Evolutionary conservation across 768 basidiomycete genomes (phyloP).

Genomic region (Boletus rubroflammeus): DNA sequence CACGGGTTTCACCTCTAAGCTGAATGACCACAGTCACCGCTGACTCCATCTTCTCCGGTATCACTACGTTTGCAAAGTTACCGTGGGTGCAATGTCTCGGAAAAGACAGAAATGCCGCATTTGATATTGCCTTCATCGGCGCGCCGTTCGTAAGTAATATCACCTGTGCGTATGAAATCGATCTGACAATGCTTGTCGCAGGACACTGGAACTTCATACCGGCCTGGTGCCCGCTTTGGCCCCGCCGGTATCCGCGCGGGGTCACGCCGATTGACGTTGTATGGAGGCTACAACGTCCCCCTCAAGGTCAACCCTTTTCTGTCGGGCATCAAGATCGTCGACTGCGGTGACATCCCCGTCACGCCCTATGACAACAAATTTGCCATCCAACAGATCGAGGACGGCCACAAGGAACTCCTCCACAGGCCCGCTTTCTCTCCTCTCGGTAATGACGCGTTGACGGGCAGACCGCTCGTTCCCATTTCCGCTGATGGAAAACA

Average conservation of each 20-base stretch:
- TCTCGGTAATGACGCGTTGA: slow-evolving; percentile 58
- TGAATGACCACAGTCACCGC: slow-evolving; percentile 51
- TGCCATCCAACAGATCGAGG: slow-evolving; percentile 73
- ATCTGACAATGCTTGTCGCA: slow-evolving; percentile 17
- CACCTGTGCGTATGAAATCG: not conserved
- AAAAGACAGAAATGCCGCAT: slow-evolving; percentile 49
- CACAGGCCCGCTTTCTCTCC: slow-evolving; percentile 60
- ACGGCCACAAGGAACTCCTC: slow-evolving; percentile 66
- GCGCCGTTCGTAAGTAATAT: slow-evolving; percentile 62
- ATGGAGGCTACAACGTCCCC: slow-evolving; percentile 77
- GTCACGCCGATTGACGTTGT: slow-evolving; percentile 68
- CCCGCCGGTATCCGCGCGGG: slow-evolving; percentile 81
- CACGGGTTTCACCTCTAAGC: not conserved
- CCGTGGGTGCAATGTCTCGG: slow-evolving; percentile 80
- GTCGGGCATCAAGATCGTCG: slow-evolving; percentile 64
- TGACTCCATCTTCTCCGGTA: slow-evolving; percentile 78
- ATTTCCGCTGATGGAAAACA: slow-evolving; percentile 65
- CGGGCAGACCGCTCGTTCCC: slow-evolving; percentile 53
- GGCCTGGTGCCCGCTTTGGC: slow-evolving; percentile 83
- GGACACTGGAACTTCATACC: slow-evolving; percentile 74
- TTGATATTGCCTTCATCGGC: slow-evolving; percentile 83
- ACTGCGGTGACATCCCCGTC: slow-evolving; percentile 76
- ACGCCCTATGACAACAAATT: slow-evolving; percentile 74
- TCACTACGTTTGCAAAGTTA: slow-evolving; percentile 84
- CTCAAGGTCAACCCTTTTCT: slow-evolving; percentile 70